These are phyloP conservation scores for Cruciata laevipes DNA, from an alignment of 257 asterid genomes.

Conservation along the genomic window DNA sequence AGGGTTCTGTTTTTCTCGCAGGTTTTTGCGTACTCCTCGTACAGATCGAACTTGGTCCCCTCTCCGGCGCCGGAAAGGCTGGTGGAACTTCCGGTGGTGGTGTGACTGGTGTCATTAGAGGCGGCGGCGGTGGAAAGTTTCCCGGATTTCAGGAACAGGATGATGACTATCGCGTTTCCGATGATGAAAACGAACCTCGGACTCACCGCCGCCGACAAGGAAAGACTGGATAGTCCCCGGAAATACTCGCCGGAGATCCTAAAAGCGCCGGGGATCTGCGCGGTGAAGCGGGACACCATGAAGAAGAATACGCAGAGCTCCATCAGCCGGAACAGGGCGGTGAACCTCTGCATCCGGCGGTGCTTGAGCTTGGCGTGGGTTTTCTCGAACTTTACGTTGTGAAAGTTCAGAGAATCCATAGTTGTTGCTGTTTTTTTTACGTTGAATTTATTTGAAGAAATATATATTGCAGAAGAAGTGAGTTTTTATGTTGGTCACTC, in stretches of 20 bases:
- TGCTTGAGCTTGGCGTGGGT: conserved; percentile 15
- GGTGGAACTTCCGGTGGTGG: conserved; percentile 3
- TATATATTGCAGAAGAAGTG: neutral
- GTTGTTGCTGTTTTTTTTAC: neutral
- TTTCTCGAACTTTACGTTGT: conserved; percentile 28
- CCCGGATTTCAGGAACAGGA: conserved; percentile 49
- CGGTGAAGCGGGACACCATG: conserved; percentile 26
- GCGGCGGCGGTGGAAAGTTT: conserved; percentile 13
- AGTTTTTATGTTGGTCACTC: conserved; percentile 7
- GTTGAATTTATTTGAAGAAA: neutral
- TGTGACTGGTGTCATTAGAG: conserved; percentile 13
- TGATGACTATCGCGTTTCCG: conserved; percentile 61
- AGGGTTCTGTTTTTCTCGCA: conserved; percentile 24
- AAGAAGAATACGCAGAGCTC: conserved; percentile 26
- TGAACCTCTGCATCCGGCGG: conserved; percentile 20
- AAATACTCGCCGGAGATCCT: conserved; percentile 33
- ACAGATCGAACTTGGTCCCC: conserved; percentile 24
- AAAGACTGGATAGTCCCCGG: conserved; percentile 29
- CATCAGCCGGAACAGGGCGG: conserved; percentile 25
- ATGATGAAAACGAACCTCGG: conserved; percentile 55
- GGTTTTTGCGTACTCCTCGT: conserved; percentile 46
- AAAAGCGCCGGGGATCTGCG: conserved; percentile 28
- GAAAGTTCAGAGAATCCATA: conserved; percentile 31
- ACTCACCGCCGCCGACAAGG: conserved; percentile 26
- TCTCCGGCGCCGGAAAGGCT: neutral